Evolutionary conservation across 2,329 filamentous ascomycete genomes (phyloP).

Genomic region (Cercospora nicotianae): DNA sequence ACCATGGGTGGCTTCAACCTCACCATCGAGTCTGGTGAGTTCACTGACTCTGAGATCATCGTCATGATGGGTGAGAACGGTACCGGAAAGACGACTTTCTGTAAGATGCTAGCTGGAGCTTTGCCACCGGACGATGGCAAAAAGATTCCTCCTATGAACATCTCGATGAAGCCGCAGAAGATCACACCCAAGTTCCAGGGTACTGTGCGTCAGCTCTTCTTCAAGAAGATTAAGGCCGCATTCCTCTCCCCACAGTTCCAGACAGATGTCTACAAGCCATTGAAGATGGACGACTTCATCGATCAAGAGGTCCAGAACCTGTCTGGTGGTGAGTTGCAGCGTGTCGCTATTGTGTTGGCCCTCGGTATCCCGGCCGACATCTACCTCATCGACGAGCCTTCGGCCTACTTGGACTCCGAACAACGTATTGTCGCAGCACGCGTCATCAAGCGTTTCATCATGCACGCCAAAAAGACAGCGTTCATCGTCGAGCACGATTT

Average conservation of each 20-base stretch:
- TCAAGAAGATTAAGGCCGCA: slow-evolving; percentile 98
- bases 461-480: slow-evolving; percentile 99
- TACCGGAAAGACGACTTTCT: slow-evolving; percentile 99
- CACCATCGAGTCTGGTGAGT: slow-evolving; percentile 75
- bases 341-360: slow-evolving; percentile 96
- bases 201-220: slow-evolving; percentile 95
- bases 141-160: slow-evolving; percentile 88
- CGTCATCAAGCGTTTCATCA: slow-evolving; percentile 99
- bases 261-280: slow-evolving; percentile 98
- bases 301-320: slow-evolving; percentile 99
- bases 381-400: slow-evolving; percentile 97
- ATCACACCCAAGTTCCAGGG: slow-evolving; percentile 98
- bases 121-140: slow-evolving; percentile 82
- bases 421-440: slow-evolving; percentile 96
- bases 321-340: slow-evolving; percentile 98
- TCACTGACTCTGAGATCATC: slow-evolving; percentile 97
- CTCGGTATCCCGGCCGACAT: slow-evolving; percentile 95
- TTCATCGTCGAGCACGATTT: slow-evolving; percentile 99
- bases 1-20: slow-evolving; percentile 87
- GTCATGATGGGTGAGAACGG: slow-evolving; percentile 99
- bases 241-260: slow-evolving; percentile 98
- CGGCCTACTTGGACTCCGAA: slow-evolving; percentile 96
- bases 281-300: slow-evolving; percentile 98
- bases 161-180: slow-evolving; percentile 99
- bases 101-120: slow-evolving; percentile 88